Percentiles rank a stretch among this genome's conserved stretches.
Conservation (phyloP, 495 filamentous ascomycete species). For the Aspergillus sclerotioniger region DNA sequence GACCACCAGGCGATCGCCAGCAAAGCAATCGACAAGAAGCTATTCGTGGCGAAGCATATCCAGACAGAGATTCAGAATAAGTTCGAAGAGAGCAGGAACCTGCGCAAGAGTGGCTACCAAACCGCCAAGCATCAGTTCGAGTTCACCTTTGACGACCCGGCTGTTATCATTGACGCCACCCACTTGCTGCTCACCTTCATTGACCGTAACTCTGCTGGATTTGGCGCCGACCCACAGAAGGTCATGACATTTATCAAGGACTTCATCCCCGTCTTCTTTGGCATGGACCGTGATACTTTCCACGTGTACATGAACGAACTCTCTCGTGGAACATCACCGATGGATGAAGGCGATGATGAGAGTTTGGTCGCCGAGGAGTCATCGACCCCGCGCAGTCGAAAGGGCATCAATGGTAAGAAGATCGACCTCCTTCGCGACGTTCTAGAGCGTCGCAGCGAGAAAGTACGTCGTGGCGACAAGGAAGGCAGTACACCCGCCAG, state of each 20-base stretch:
- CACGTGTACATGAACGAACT: constrained; percentile 73
- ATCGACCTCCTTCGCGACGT: constrained; percentile 81
- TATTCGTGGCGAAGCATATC: constrained; percentile 81
- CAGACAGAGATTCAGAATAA: constrained; percentile 82
- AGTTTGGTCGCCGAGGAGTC: constrained; percentile 48
- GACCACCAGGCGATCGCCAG: constrained; percentile 91
- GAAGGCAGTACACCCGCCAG: constrained; percentile 74
- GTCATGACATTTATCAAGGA: constrained; percentile 81
- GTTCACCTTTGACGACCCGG: constrained; percentile 69
- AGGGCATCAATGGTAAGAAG: constrained; percentile 67
- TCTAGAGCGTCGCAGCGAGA: constrained; percentile 70
- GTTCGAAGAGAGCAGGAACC: constrained; percentile 76
- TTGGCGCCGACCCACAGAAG: constrained; percentile 68
- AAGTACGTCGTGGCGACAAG: constrained; percentile 62
- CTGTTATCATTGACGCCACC: constrained; percentile 76
- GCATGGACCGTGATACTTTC: constrained; percentile 71
- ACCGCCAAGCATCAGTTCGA: constrained; percentile 68
- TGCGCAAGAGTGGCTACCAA: constrained; percentile 58
- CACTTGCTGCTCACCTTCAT: constrained; percentile 76
- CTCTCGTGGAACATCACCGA: constrained; percentile 56
- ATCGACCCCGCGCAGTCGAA: constrained; percentile 53
- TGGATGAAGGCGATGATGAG: constrained; percentile 72
- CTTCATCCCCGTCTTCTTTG: constrained; percentile 88
- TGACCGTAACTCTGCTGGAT: constrained; percentile 63
- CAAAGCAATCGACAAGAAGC: constrained; percentile 82